Base-by-base conservation (phyloP, 306 rosid species). In the Chamaecrista fasciculata region DNA sequence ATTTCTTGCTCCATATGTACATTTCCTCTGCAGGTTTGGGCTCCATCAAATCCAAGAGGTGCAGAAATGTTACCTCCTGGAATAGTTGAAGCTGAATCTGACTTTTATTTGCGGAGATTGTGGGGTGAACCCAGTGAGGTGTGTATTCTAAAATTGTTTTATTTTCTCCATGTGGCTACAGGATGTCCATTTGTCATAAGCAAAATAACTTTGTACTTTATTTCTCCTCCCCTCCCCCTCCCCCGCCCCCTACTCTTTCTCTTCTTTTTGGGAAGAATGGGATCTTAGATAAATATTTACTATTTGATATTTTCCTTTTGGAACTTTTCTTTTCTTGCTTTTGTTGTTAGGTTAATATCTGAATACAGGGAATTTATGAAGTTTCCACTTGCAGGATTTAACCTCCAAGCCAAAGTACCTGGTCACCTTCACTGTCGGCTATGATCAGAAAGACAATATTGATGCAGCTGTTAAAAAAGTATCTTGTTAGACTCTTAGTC, bases 121-220 rank as follows among this genome's bases (percentile, higher is more conserved):
- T 94, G 99, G 99, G 99, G 99, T 31, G 78, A 89, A 47, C 99
- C 99, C 55, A 81, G 69, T 62, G 99, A 95, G 99, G 99, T 95
- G 76, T 58, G 87, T 76, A 78, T 83, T 66, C 69, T 49, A 51
- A 25, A 36, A 50, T 39, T 63, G 25, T 70, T 36, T 36, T 51
- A 51, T 25, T 12, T 33, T 46, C 26, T 53, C 37, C 20, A 44
- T 47, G 47, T 31, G 69, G 66, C 47, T 57, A 21, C 9, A 49
- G 2, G 63, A 24, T 18, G 21, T 64, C 42, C 19, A 24, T 47
- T 62, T 66, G 42, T 59, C 36, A 31, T 37, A 9, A 20, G 42
- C 26, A 37, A 52, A 47, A 12, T 16, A 16, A 56, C 52, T 2
- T 44, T 43, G 9, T 44, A 16, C 34, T 8, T 31, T 58, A 3